Evolutionary conservation across 805 yeast genomes (phyloP).

Genomic region (Starmerella cellae): DNA sequence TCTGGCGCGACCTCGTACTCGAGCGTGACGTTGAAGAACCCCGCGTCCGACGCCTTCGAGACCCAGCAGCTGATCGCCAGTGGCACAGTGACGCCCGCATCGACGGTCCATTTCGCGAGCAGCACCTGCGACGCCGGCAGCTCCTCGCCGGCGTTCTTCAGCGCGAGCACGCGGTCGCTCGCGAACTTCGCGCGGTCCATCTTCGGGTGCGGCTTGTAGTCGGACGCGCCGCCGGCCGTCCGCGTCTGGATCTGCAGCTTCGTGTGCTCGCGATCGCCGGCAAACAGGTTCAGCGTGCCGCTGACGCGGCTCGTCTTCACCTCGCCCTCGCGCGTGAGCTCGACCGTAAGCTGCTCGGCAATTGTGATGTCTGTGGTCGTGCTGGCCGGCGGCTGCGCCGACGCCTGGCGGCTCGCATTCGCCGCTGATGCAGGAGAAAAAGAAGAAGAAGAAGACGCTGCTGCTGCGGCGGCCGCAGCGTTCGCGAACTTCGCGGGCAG

Average conservation of each 20-base stretch:
- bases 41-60: conserved; percentile 40
- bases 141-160: conserved; percentile 63
- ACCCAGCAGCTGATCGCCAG: conserved; percentile 78
- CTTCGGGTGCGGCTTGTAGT: conserved; percentile 91
- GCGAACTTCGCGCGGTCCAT: conserved; percentile 69
- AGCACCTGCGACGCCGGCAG: conserved; percentile 89
- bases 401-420: neutral
- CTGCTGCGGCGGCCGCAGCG: conserved; percentile 6
- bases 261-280: conserved; percentile 62
- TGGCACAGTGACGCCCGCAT: conserved; percentile 41
- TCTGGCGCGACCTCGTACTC: conserved; percentile 65
- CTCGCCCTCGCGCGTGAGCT: conserved; percentile 70
- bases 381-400: conserved; percentile 29
- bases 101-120: conserved; percentile 82
- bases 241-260: conserved; percentile 49
- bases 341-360: conserved; percentile 66
- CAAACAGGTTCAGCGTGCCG: conserved; percentile 81
- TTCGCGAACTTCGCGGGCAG: conserved; percentile 12
- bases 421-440: conserved; percentile 3
- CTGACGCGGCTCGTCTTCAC: conserved; percentile 51
- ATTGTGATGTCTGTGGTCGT: conserved; percentile 69
- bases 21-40: conserved; percentile 58
- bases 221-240: conserved; percentile 40
- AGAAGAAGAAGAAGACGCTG: no score
- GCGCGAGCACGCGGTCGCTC: conserved; percentile 43